A percentile compares a stretch with the other conserved stretches of the same genome.
Conservation (phyloP, 129 eudicot species). For the Saposhnikovia divaricata region DNA sequence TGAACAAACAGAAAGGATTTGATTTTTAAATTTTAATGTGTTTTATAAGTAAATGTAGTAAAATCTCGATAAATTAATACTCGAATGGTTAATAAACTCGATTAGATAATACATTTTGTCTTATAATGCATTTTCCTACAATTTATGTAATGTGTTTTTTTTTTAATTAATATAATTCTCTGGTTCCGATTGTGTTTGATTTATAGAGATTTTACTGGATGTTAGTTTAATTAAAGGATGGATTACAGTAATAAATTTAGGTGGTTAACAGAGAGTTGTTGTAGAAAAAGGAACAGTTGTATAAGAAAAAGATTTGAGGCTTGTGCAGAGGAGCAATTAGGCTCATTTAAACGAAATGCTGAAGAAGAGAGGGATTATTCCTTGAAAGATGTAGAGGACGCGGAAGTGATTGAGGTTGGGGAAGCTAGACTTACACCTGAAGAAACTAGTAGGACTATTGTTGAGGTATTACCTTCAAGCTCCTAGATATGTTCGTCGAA, state of each 20-base stretch:
- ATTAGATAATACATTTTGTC: not conserved
- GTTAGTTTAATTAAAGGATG: not conserved
- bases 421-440: conserved; percentile 70
- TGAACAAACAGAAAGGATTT: too few species aligned
- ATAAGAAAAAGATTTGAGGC: conserved; percentile 40
- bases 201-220: not conserved
- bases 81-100: not conserved
- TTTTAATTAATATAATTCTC: too few species aligned
- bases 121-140: not conserved
- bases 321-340: conserved; percentile 46
- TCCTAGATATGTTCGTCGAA: not conserved
- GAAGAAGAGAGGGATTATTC: conserved; percentile 76
- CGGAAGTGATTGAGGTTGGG: conserved; percentile 45
- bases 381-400: conserved; percentile 66
- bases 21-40: too few species aligned
- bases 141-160: not conserved
- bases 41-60: not conserved
- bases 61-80: not conserved
- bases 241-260: conserved; percentile 39
- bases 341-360: conserved; percentile 63
- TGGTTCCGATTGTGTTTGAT: not conserved
- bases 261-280: conserved; percentile 14
- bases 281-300: conserved; percentile 26
- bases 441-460: conserved; percentile 73
- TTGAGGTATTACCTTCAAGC: conserved; percentile 50